Conservation (phyloP, 78 protist genomes). For the Speleostelium caveatum region DNA sequence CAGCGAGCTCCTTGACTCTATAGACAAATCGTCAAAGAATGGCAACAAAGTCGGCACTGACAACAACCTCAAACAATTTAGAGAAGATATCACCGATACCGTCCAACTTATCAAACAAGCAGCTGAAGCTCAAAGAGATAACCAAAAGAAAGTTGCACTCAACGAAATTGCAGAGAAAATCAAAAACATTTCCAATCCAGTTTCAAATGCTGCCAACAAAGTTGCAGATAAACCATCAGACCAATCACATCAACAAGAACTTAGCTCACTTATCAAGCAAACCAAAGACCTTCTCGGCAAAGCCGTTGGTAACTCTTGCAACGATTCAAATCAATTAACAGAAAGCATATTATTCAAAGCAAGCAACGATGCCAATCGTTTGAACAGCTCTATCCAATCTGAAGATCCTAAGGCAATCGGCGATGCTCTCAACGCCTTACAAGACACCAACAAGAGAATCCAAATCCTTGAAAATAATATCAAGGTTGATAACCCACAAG, state of each 20-base stretch:
- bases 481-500: neutral
- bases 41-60: slow-evolving; percentile 59
- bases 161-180: slow-evolving; percentile 71
- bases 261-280: slow-evolving; percentile 7
- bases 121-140: slow-evolving; percentile 28
- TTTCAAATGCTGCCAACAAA: slow-evolving; percentile 30
- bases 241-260: neutral
- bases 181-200: slow-evolving; percentile 40
- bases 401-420: slow-evolving; percentile 39
- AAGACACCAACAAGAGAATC: slow-evolving; percentile 59
- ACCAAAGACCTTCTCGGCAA: slow-evolving; percentile 53
- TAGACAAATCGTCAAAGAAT: slow-evolving; percentile 1
- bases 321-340: neutral
- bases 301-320: slow-evolving; percentile 27
- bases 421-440: slow-evolving; percentile 12
- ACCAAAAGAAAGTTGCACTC: slow-evolving; percentile 67
- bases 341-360: slow-evolving; percentile 40
- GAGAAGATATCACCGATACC: slow-evolving; percentile 54
- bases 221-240: slow-evolving; percentile 32
- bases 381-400: slow-evolving; percentile 13
- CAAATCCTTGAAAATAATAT: neutral
- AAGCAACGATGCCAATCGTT: slow-evolving; percentile 43
- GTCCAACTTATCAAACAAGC: slow-evolving; percentile 52
- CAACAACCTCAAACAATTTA: slow-evolving; percentile 17
- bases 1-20: slow-evolving; percentile 20